Evolutionary conservation across 2,329 filamentous ascomycete species (phyloP), one percentile per base, ranked within the genome.

Genomic region (Trichophyton schoenleinii): DNA sequence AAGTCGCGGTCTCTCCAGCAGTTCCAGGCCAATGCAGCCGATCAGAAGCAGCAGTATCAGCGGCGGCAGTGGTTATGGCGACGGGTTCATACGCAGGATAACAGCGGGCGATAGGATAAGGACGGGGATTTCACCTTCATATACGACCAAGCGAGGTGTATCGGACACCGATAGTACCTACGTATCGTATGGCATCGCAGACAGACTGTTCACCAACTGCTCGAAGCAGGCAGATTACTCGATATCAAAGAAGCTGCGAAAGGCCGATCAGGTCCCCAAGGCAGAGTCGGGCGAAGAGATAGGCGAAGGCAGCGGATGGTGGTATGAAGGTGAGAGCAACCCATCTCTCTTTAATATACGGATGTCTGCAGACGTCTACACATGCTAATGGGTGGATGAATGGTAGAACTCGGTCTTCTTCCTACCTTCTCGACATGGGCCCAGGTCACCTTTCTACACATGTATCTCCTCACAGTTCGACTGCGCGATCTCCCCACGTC

Each of bases 371-470:
- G 28, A 3, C 41, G 15, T 6, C 18, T 38, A 22, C 34, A 3
- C 2, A 13, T 22, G 20, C 42, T 59, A 59, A 59, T 20, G 18
- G 58, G 46, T 18, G 60, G 28, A 48, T 13, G 5, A 13, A 36
- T 68, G 46, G 25, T 49, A 95, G 89, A 86, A 59, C 83, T 96
- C 65, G 83, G 83, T 28, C 83, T 99, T 18, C 80, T 83, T 36
- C 89, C 91, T 0, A 97, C 91, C 0, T 99, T 99, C 75, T 91
- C 87, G 71, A 92, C 89, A 61, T 99, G 94, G 94, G 89, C 91
- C 20, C 91, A 97, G 75, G 87, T 97, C 52, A 94, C 91, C 41
- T 95, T 96, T 81, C 82, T 99, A 62, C 92, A 99, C 79, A 88
- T 99, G 82, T 97, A 96, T 79, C 82, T 96, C 62, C 76, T 97